Percentiles rank a stretch among this genome's conserved stretches.
phyloP scores from a whole-genome alignment of 192 early-diverging fungal species.

The Lobosporangium transversale region DNA sequence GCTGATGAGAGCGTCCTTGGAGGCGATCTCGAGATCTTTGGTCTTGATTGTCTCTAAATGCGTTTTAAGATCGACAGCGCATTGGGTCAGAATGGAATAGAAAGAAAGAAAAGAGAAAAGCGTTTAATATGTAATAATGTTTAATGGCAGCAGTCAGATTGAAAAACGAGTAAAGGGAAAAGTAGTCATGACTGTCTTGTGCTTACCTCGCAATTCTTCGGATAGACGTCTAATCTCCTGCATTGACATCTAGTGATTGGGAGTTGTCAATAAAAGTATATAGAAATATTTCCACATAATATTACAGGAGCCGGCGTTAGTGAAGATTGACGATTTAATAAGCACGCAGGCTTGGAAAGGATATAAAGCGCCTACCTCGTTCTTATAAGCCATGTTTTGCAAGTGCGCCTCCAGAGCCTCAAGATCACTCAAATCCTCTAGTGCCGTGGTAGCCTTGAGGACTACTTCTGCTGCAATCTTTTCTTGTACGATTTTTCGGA shows the following conservation, averaged over 20 bases:
- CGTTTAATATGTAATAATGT: too few species aligned
- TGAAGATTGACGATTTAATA: too few species aligned
- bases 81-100: too few species aligned
- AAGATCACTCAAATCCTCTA: constrained; percentile 47
- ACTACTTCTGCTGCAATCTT: constrained; percentile 45
- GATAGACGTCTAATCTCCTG: constrained; percentile 51
- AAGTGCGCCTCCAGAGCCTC: constrained; percentile 53
- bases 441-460: constrained; percentile 36
- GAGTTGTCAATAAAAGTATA: too few species aligned
- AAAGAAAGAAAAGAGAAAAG: too few species aligned
- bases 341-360: too few species aligned
- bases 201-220: constrained; percentile 24
- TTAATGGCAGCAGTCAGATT: too few species aligned
- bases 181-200: too few species aligned
- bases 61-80: background rate
- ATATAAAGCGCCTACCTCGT: constrained; percentile 27
- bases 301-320: too few species aligned
- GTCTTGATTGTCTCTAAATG: constrained; percentile 11
- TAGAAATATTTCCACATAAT: too few species aligned
- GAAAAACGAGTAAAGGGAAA: too few species aligned
- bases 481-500: constrained; percentile 48
- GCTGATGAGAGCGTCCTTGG: constrained; percentile 25
- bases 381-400: constrained; percentile 48
- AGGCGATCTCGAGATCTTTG: constrained; percentile 15
- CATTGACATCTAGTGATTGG: constrained; percentile 57